Evolutionary conservation across 345 rosid species (phyloP), one percentile per base, ranked within the genome.

Genomic region (Stellera chamaejasme): DNA sequence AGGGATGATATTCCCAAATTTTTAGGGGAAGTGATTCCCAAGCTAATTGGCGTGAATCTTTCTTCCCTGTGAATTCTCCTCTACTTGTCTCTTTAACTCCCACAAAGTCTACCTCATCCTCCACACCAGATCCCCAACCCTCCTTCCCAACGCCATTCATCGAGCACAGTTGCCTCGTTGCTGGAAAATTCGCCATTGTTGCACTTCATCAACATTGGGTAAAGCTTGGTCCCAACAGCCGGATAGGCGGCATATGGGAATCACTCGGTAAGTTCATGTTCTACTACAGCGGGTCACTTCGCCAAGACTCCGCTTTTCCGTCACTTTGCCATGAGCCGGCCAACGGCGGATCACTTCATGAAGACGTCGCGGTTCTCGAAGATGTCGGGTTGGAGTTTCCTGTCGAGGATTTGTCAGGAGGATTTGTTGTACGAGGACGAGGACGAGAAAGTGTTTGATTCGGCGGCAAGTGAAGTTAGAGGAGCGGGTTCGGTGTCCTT

Each of bases 361-460:
- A 49, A 54, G 43, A 67, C 78, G 28, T 79, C 95, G 13, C 81
- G 95, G 28, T 90, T 90, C 69, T 90, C 95, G 12, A 90, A 90
- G 65, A 90, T 92, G 5, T 90, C 97, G 11, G 95, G 95, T 10
- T 68, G 77, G 66, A 83, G 93, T 62, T 86, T 90, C 61, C 72
- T 90, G 36, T 48, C 72, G 3, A 71, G 52, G 56, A 69, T 50
- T 9, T 86, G 92, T 39, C 79, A 84, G 6, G 74, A 77, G n/a
- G 92, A 90, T 74, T 56, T 90, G 28, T 48, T 90, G 63, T 90
- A 66, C 66, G 82, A 75, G 68, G 49, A 86, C 95, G 7, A 82
- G 63, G 71, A 87, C 90, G 14, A 77, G 89, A 41, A 82, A 78
- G 13, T 73, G 69, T 27, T 69, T 90, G 27, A 68, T 90, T 23